These are phyloP conservation scores for Albugo candida DNA, from an alignment of 352 stramenopile species.

Conservation along the genomic window DNA sequence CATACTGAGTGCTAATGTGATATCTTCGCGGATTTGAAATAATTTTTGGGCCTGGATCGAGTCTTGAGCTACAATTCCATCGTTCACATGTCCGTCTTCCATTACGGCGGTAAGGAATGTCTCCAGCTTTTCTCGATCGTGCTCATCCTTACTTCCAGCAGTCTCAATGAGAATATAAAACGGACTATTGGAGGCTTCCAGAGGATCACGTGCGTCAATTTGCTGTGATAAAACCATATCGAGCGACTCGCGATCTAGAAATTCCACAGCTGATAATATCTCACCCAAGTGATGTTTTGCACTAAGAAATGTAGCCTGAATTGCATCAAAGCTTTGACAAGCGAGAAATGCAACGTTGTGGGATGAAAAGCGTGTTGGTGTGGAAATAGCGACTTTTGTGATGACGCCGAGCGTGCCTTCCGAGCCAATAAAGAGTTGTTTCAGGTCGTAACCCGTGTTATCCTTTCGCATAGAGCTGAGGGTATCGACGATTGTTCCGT, in stretches of 20 bases:
- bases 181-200: slow-evolving; percentile 25
- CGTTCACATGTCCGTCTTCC: slow-evolving; percentile 45
- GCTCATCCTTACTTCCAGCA: slow-evolving; percentile 73
- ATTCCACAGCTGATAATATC: slow-evolving; percentile 91
- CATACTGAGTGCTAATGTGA: slow-evolving; percentile 72
- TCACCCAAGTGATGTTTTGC: slow-evolving; percentile 83
- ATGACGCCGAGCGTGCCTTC: slow-evolving; percentile 94
- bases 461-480: slow-evolving; percentile 90
- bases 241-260: slow-evolving; percentile 84
- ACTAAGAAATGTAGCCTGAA: slow-evolving; percentile 58
- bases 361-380: slow-evolving; percentile 40
- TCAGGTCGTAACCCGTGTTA: slow-evolving; percentile 95
- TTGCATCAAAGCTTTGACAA: slow-evolving; percentile 74
- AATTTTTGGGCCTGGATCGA: slow-evolving; percentile 77
- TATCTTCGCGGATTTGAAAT: slow-evolving; percentile 90
- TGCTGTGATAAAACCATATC: slow-evolving; percentile 70
- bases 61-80: slow-evolving; percentile 88
- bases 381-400: slow-evolving; percentile 79
- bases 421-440: slow-evolving; percentile 93
- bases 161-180: slow-evolving; percentile 95
- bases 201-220: slow-evolving; percentile 35
- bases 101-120: slow-evolving; percentile 63
- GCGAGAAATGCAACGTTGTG: slow-evolving; percentile 83
- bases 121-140: slow-evolving; percentile 87
- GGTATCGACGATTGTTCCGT: slow-evolving; percentile 82